phyloP scores from a whole-genome alignment of 2,329 filamentous ascomycete species.

The Fusarium sp. region DNA sequence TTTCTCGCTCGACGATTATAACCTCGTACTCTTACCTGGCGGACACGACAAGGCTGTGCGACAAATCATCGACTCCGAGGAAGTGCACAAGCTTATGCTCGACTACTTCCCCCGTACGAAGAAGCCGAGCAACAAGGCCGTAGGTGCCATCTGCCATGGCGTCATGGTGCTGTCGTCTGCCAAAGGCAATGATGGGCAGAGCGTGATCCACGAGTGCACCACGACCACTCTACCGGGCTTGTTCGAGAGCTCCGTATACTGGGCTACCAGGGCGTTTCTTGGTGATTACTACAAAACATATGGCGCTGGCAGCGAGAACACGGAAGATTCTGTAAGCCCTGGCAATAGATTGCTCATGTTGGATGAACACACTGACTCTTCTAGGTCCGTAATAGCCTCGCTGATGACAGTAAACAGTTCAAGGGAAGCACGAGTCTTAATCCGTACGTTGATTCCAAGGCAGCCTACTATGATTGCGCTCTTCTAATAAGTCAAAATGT shows the following conservation, averaged over 20 bases:
- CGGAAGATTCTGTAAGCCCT: background rate
- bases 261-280: background rate
- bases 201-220: background rate
- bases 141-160: background rate
- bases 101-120: background rate
- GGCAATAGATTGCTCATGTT: background rate
- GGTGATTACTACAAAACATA: background rate
- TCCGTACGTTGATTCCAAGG: background rate
- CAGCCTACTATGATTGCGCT: rapidly evolving
- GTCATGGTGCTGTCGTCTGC: background rate
- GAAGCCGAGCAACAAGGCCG: background rate
- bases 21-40: background rate
- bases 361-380: background rate
- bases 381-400: rapidly evolving
- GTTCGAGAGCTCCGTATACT: background rate
- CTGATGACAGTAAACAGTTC: background rate
- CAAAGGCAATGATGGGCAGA: background rate
- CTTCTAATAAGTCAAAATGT: rapidly evolving
- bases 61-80: background rate
- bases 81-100: background rate
- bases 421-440: background rate
- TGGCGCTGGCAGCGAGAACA: background rate
- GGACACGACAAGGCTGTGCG: background rate
- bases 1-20: background rate
- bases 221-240: background rate